Conservation (phyloP, 371 early-diverging fungal genomes). For the Mucor plumbeus region DNA sequence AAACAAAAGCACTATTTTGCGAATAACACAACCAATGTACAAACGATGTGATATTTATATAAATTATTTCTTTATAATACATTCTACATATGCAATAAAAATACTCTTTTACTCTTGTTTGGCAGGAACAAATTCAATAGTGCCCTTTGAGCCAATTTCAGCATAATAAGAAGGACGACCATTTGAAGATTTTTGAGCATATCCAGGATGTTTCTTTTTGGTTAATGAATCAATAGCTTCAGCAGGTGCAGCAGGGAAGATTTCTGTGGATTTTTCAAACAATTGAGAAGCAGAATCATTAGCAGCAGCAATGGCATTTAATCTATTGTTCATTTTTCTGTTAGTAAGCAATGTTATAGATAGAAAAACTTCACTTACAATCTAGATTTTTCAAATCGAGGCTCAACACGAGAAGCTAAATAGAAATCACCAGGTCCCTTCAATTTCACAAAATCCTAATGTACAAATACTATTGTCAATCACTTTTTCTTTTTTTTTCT, state of each 20-base stretch:
- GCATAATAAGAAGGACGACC: conserved; percentile 55
- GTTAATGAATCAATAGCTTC: conserved; percentile 6
- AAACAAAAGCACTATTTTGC: background rate
- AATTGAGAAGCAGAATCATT: conserved; percentile 52
- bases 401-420: conserved; percentile 67
- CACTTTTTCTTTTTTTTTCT: background rate
- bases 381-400: conserved; percentile 51
- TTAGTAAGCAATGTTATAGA: background rate
- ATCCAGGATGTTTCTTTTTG: conserved; percentile 39
- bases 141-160: conserved; percentile 41
- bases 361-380: conserved; percentile 30
- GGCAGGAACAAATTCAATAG: conserved; percentile 37
- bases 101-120: conserved; percentile 18
- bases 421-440: conserved; percentile 77
- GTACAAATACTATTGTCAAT: background rate
- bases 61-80: background rate
- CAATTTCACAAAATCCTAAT: conserved; percentile 67
- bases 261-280: conserved; percentile 38
- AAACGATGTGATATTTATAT: background rate
- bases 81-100: background rate
- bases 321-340: conserved; percentile 19
- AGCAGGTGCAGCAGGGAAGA: conserved; percentile 40
- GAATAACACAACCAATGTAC: background rate
- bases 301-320: conserved; percentile 49
- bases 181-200: conserved; percentile 45